phyloP scores from a whole-genome alignment of 1,284 basidiomycete species.

The Naganishia sp. region DNA sequence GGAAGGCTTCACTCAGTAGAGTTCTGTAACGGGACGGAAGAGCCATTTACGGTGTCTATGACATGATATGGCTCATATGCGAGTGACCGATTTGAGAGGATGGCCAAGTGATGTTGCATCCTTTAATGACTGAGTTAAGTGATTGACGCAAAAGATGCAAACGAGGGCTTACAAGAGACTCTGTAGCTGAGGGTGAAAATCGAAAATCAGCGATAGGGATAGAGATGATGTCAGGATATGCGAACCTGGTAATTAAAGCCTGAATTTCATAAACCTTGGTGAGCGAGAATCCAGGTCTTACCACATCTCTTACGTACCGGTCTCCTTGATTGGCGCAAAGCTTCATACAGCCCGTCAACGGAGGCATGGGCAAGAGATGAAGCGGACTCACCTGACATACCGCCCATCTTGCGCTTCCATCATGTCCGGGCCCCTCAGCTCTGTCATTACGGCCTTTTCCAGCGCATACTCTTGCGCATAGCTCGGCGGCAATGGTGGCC shows the following conservation, averaged over 20 bases:
- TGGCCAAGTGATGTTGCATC: slow-evolving; percentile 50
- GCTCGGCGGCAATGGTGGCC: slow-evolving; percentile 42
- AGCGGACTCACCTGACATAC: slow-evolving; percentile 44
- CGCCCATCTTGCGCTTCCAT: slow-evolving; percentile 42
- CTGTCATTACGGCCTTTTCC: slow-evolving; percentile 33
- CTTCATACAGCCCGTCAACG: slow-evolving; percentile 34
- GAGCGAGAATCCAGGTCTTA: neutral
- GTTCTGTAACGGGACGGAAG: no score
- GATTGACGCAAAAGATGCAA: neutral
- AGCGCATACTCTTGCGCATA: slow-evolving; percentile 41
- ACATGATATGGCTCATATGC: slow-evolving; percentile 49
- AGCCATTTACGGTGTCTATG: slow-evolving; percentile 41
- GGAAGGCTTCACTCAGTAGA: neutral
- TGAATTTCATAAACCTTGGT: neutral
- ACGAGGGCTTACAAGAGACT: slow-evolving; percentile 25
- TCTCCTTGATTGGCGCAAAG: slow-evolving; percentile 47
- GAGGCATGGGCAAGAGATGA: no score
- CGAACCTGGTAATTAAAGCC: slow-evolving; percentile 34
- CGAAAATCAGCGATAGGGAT: slow-evolving; percentile 41
- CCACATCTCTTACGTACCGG: slow-evolving; percentile 36
- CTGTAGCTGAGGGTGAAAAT: slow-evolving; percentile 36
- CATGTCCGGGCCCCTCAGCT: slow-evolving; percentile 35
- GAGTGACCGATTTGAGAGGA: slow-evolving; percentile 45
- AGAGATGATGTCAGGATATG: neutral
- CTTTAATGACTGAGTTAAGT: slow-evolving; percentile 31